A percentile compares a stretch with the other conserved stretches of the same genome.
These are phyloP conservation scores for Taxawa tesnikishii DNA, from an alignment of 2,329 filamentous ascomycete species.

Conservation along the genomic window DNA sequence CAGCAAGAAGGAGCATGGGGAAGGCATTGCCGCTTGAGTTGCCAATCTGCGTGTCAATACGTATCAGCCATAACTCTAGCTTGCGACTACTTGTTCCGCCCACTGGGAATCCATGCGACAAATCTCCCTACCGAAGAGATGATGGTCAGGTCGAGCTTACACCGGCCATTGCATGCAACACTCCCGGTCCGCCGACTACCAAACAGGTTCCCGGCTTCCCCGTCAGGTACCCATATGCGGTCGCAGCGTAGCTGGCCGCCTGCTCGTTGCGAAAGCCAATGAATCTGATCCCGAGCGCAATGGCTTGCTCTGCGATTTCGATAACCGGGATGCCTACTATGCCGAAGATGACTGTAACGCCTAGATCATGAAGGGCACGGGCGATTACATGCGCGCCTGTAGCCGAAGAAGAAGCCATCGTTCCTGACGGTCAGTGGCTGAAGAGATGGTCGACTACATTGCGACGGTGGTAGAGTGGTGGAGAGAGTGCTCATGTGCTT, in stretches of 20 bases:
- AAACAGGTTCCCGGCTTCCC: slow-evolving; percentile 44
- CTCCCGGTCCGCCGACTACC: slow-evolving; percentile 47
- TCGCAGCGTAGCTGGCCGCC: slow-evolving; percentile 45
- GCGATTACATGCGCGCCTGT: slow-evolving; percentile 35
- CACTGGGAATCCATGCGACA: too few relatives aligned
- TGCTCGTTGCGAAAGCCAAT: slow-evolving; percentile 49
- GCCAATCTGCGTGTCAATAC: slow-evolving; percentile 9
- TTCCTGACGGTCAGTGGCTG: too few relatives aligned
- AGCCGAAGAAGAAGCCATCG: neutral
- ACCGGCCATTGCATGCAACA: slow-evolving; percentile 46
- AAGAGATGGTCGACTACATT: too few relatives aligned
- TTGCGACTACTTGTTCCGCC: too few relatives aligned
- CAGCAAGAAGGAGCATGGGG: slow-evolving; percentile 42
- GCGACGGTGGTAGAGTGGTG: too few relatives aligned
- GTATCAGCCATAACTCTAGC: neutral
- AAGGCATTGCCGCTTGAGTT: slow-evolving; percentile 40
- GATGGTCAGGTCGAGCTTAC: slow-evolving; percentile 26
- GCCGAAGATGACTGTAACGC: slow-evolving; percentile 40
- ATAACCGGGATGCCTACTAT: slow-evolving; percentile 44
- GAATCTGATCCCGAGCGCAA: slow-evolving; percentile 45
- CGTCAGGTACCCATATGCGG: slow-evolving; percentile 46
- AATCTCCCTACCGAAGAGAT: too few relatives aligned
- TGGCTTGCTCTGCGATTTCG: slow-evolving; percentile 44
- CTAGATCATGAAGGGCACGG: slow-evolving; percentile 33
- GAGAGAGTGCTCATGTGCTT: too few relatives aligned